Evolutionary conservation across 176 grass and related monocot genomes (phyloP).

Genomic region (Miscanthus lutarioriparius): DNA sequence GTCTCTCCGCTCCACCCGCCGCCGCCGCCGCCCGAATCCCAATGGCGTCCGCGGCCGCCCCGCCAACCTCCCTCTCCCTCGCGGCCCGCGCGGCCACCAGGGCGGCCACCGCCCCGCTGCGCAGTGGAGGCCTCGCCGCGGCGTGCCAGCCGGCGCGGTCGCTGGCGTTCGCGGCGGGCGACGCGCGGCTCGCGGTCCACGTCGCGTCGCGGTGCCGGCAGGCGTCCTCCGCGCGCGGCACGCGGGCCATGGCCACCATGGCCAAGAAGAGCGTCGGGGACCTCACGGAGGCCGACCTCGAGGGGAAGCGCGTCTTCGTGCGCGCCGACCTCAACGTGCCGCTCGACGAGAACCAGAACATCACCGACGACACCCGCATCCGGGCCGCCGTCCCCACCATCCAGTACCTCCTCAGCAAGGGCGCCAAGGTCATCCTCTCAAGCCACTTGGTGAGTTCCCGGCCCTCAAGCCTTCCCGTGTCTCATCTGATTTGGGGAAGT

Average conservation of each 20-base stretch:
- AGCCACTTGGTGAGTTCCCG: conserved; percentile 61
- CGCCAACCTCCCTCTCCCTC: conserved; percentile 29
- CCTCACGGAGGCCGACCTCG: conserved; percentile 57
- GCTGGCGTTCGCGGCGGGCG: conserved; percentile 40
- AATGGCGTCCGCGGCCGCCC: conserved; percentile 49
- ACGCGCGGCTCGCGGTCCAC: conserved; percentile 48
- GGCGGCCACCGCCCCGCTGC: conserved; percentile 25
- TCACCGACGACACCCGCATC: conserved; percentile 76
- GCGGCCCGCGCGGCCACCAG: conserved; percentile 17
- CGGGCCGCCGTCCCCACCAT: conserved; percentile 73
- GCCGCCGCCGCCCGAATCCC: neutral
- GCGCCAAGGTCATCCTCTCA: conserved; percentile 74
- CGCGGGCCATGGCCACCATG: conserved; percentile 51
- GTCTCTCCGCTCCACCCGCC: neutral
- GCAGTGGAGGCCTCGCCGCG: conserved; percentile 35
- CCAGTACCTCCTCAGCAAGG: conserved; percentile 56
- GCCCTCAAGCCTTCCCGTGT: neutral
- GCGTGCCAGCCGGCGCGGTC: conserved; percentile 47
- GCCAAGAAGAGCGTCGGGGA: conserved; percentile 76
- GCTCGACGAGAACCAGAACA: conserved; percentile 66
- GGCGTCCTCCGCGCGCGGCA: conserved; percentile 34
- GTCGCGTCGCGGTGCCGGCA: conserved; percentile 51
- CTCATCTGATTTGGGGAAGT: neutral
- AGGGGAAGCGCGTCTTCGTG: conserved; percentile 72
- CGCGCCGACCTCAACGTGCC: conserved; percentile 75